phyloP scores from a whole-genome alignment of 495 filamentous ascomycete species.

The Hypoxylon fuscum region DNA sequence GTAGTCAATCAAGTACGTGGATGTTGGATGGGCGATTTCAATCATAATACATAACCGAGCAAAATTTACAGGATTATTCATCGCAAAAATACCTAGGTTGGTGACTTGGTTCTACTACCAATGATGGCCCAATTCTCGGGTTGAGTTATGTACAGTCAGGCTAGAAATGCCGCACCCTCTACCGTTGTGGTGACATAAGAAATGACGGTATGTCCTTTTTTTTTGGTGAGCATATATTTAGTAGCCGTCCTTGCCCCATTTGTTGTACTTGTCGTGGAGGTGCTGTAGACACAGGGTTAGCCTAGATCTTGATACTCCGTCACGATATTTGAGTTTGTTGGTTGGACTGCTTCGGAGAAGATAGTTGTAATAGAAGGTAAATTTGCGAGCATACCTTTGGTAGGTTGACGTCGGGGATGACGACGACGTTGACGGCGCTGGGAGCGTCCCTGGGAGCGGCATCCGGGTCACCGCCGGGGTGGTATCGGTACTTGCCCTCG shows the following conservation, averaged over 20 bases:
- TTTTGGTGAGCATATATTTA: constrained; percentile 34
- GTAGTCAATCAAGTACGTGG: background rate
- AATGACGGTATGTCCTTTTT: background rate
- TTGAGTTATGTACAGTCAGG: constrained; percentile 30
- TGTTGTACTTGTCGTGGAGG: constrained; percentile 96
- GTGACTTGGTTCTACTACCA: constrained; percentile 1
- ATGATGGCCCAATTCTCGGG: constrained; percentile 12
- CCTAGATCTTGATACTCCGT: constrained; percentile 9
- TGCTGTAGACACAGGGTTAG: constrained; percentile 61
- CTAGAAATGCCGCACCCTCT: constrained; percentile 12
- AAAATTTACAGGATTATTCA: too few relatives aligned
- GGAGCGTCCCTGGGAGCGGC: constrained; percentile 86
- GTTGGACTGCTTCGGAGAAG: too few relatives aligned
- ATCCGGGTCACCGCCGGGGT: constrained; percentile 84
- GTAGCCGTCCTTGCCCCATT: constrained; percentile 92
- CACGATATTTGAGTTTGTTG: too few relatives aligned
- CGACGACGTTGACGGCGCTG: constrained; percentile 90
- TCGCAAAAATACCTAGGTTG: background rate
- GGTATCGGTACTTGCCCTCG: constrained; percentile 85
- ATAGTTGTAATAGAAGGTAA: too few relatives aligned
- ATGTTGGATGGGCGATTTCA: too few relatives aligned
- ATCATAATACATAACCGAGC: too few relatives aligned
- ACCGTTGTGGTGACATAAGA: background rate
- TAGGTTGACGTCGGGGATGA: constrained; percentile 90
- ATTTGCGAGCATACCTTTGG: constrained; percentile 74